Percentiles rank a stretch among this genome's conserved stretches.
Evolutionary conservation across 2,329 filamentous ascomycete genomes (phyloP).

Genomic region (Cercospora sojina): DNA sequence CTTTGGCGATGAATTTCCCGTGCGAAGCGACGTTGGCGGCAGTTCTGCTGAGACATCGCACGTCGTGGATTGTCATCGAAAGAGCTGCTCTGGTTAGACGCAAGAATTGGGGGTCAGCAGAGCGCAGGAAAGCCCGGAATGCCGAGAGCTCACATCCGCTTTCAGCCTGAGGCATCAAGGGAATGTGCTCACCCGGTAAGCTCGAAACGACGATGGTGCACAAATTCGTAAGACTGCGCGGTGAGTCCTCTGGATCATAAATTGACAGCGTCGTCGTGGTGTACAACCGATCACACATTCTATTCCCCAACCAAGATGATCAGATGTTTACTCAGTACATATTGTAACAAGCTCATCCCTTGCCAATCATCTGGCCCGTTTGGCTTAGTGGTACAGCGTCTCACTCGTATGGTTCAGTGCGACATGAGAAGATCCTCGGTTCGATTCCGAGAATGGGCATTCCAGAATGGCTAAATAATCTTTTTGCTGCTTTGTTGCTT

Average conservation of each 20-base stretch:
- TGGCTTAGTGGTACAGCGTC: slow-evolving; percentile 12
- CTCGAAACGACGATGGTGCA: not conserved
- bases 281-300: too few species aligned
- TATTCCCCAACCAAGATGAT: too few species aligned
- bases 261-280: too few species aligned
- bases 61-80: not conserved
- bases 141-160: not conserved
- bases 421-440: slow-evolving; percentile 10
- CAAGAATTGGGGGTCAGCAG: not conserved
- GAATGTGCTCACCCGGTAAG: not conserved
- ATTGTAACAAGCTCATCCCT: too few species aligned
- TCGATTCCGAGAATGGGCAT: slow-evolving; percentile 11
- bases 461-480: too few species aligned
- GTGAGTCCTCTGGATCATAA: too few species aligned
- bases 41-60: not conserved
- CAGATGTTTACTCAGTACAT: too few species aligned
- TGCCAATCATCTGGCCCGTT: not conserved
- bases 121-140: not conserved
- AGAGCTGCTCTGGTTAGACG: not conserved
- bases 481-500: too few species aligned
- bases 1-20: not conserved
- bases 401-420: not conserved
- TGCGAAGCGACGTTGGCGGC: not conserved
- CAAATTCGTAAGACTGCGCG: too few species aligned
- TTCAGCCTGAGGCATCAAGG: not conserved